A percentile compares a stretch with the other conserved stretches of the same genome.
Evolutionary conservation across 768 basidiomycete genomes (phyloP).

Genomic region (Pleurotus tuoliensis): DNA sequence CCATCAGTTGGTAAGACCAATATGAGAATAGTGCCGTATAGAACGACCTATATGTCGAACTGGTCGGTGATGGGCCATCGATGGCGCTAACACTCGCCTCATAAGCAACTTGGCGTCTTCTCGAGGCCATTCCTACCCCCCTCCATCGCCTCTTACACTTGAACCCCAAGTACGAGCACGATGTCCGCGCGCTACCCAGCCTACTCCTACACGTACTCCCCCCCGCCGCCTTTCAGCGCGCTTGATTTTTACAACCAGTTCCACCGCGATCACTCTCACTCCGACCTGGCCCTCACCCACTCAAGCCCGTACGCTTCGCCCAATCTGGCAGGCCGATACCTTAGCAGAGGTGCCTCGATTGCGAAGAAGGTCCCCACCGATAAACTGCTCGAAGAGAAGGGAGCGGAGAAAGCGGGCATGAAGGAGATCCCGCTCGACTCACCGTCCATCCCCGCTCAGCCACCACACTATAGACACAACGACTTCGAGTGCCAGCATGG

Average conservation of each 20-base stretch:
- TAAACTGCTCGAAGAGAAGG: neutral
- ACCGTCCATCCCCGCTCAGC: neutral
- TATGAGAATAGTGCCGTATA: no score
- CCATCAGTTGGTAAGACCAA: no score
- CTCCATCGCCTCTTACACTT: neutral
- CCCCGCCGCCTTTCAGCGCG: neutral
- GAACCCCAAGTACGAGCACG: neutral
- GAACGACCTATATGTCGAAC: no score
- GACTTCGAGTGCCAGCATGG: constrained; percentile 6
- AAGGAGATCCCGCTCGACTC: constrained; percentile 1
- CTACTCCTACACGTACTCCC: constrained; percentile 2
- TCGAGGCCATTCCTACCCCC: neutral
- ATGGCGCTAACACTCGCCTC: no score
- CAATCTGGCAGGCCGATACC: neutral
- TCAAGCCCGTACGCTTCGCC: constrained; percentile 3
- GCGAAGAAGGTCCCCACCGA: neutral
- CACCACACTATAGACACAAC: constrained; percentile 4
- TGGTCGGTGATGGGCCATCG: no score
- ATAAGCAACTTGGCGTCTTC: neutral
- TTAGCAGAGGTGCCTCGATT: neutral
- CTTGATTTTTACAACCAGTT: constrained; percentile 2
- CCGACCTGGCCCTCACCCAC: neutral
- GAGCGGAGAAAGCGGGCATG: neutral
- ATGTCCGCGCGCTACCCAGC: constrained; percentile 3
- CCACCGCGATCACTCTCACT: neutral